phyloP scores from a whole-genome alignment of 2,329 filamentous ascomycete genomes.

The Pseudogymnoascus sp. region DNA sequence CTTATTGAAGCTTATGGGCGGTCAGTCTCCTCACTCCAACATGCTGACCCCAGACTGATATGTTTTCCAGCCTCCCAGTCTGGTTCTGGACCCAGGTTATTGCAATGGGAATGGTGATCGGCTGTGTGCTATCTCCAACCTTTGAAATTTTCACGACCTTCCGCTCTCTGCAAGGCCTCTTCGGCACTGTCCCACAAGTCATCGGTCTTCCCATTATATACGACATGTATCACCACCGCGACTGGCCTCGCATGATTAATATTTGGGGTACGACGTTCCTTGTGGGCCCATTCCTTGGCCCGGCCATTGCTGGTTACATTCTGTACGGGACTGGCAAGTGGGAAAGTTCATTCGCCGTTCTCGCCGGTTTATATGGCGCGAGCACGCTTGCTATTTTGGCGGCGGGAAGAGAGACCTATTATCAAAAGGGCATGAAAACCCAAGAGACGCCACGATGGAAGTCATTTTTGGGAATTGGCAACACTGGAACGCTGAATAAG shows the following conservation, averaged over 20 bases:
- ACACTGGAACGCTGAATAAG: slow-evolving; percentile 24
- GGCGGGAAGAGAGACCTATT: slow-evolving; percentile 30
- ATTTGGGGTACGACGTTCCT: slow-evolving; percentile 32
- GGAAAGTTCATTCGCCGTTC: slow-evolving; percentile 28
- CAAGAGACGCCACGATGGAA: slow-evolving; percentile 17
- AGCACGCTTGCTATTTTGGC: slow-evolving; percentile 28
- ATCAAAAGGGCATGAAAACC: slow-evolving; percentile 12
- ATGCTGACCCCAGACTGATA: background rate
- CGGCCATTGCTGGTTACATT: slow-evolving; percentile 31
- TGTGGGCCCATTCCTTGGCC: slow-evolving; percentile 30
- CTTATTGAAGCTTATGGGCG: slow-evolving; percentile 33
- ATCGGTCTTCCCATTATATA: slow-evolving; percentile 33
- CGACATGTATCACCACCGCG: slow-evolving; percentile 28
- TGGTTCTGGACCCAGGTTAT: slow-evolving; percentile 35
- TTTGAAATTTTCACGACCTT: slow-evolving; percentile 33
- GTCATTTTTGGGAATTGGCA: slow-evolving; percentile 27
- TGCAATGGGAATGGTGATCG: slow-evolving; percentile 32
- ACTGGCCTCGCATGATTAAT: slow-evolving; percentile 32
- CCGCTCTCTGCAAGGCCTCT: slow-evolving; percentile 31
- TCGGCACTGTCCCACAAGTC: slow-evolving; percentile 32
- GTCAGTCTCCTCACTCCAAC: slow-evolving; percentile 21
- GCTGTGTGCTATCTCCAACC: slow-evolving; percentile 30
- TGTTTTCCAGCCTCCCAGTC: slow-evolving; percentile 29
- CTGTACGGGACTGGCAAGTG: slow-evolving; percentile 24
- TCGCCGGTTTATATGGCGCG: slow-evolving; percentile 29